Conservation (phyloP, 1,284 basidiomycete species). For the Ceratobasidium sp. region DNA sequence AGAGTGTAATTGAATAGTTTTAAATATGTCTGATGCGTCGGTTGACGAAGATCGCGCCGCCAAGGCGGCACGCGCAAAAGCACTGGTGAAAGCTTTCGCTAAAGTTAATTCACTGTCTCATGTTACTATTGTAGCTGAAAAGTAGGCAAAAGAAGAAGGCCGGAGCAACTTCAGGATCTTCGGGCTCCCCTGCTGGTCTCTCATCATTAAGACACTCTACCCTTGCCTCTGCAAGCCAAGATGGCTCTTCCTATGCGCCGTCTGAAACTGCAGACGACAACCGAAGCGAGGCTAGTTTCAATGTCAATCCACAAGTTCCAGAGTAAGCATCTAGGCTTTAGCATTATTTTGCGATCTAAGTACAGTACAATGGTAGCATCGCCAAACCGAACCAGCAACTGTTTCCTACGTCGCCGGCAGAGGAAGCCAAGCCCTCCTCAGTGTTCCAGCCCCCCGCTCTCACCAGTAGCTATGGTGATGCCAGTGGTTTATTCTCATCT, state of each 20-base stretch:
- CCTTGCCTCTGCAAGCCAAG: conserved; percentile 20
- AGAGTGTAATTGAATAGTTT: background rate
- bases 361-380: background rate
- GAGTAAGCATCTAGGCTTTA: conserved; percentile 1
- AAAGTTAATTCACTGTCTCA: too few species aligned
- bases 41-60: conserved; percentile 74
- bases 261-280: conserved; percentile 30
- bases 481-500: conserved; percentile 18
- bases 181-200: conserved; percentile 6
- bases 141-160: conserved; percentile 36
- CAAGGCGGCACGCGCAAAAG: conserved; percentile 79
- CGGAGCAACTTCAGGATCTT: conserved; percentile 16
- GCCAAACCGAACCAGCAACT: background rate
- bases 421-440: background rate
- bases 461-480: conserved; percentile 7
- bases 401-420: background rate
- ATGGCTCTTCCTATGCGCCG: conserved; percentile 29
- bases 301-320: background rate
- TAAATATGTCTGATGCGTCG: conserved; percentile 52
- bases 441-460: background rate
- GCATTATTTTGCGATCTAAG: background rate
- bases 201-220: conserved; percentile 31
- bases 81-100: conserved; percentile 58
- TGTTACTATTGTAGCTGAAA: conserved; percentile 1
- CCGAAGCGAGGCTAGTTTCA: conserved; percentile 15